Base-by-base conservation (phyloP, 192 early-diverging fungal genomes). In the Glomus cerebriforme region DNA sequence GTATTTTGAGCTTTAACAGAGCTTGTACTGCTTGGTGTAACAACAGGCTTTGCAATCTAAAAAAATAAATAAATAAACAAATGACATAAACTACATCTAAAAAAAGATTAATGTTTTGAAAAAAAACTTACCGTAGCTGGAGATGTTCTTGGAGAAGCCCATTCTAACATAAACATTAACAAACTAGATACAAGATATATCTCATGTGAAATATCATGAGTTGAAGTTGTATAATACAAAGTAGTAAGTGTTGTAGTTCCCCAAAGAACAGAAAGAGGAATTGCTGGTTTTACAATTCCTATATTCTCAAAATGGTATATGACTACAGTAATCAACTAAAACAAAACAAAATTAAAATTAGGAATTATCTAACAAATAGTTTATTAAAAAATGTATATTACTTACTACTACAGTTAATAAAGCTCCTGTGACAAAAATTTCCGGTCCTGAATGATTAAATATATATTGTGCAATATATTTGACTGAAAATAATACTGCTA, bases 401-500 rank as follows among this genome's bases (percentile, higher is more conserved):
- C 49, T 78, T 58, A 78, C 77, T 19, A 65, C n/a, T 17, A 78
- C 77, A 37, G 77, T 78, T 59, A 78, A 59, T 26, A 78, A 35
- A 35, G 77, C n/a, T 59, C 77, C 77, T n/a, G 77, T 66, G 1
- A 78, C 77, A 69, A 78, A 78, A 59, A 69, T 60, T 78, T 78
- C 77, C 15, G 65, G 43, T 35, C 9, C 22, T 35, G 77, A 45
- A 59, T 78, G 77, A 24, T 34, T 27, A 78, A 78, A 78, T 32
- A 69, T 69, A 39, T 78, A 78, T 59, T 78, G 66, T 37, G 77
- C 77, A n/a, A 78, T 69, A 69, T 78, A 78, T 59, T 78, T 78
- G 19, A 78, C 35, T 10, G 45, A 69, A 54, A 78, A 78, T 39
- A 78, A 37, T 27, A 78, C 64, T 35, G 77, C 77, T 31, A 78